These are phyloP conservation scores for Hemileccinum impolitum DNA, from an alignment of 768 basidiomycete genomes.

Conservation along the genomic window DNA sequence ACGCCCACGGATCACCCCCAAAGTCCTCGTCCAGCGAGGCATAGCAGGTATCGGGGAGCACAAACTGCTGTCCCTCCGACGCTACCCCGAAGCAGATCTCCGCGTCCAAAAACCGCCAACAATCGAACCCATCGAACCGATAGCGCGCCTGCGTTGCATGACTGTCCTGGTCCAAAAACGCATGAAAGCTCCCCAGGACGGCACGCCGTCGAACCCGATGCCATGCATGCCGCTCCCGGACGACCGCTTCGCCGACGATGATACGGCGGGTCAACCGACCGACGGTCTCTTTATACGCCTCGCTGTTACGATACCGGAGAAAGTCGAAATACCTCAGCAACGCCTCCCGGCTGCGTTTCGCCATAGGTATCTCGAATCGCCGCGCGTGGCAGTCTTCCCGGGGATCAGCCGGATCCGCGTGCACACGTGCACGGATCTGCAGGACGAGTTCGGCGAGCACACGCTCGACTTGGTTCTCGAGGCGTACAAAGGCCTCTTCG, in stretches of 20 bases:
- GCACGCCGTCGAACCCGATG: constrained; percentile 28
- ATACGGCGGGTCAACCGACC: constrained; percentile 22
- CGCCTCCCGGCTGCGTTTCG: constrained; percentile 31
- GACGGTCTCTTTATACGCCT: constrained; percentile 42
- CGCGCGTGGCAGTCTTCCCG: background rate
- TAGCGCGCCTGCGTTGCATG: background rate
- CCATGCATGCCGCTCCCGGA: constrained; percentile 21
- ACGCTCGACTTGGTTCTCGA: constrained; percentile 42
- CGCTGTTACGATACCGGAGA: constrained; percentile 55
- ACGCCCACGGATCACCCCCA: constrained; percentile 27
- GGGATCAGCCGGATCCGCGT: background rate
- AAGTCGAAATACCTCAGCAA: constrained; percentile 52
- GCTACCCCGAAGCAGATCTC: constrained; percentile 56
- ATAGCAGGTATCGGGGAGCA: constrained; percentile 52
- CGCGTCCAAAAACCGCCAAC: constrained; percentile 46
- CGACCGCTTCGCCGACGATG: constrained; percentile 20
- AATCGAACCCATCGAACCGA: constrained; percentile 33
- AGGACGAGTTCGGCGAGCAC: constrained; percentile 36
- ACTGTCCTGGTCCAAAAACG: constrained; percentile 24
- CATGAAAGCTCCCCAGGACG: constrained; percentile 25
- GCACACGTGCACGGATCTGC: constrained; percentile 20
- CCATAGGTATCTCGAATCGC: constrained; percentile 20
- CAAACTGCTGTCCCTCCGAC: constrained; percentile 52
- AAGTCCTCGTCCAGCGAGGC: constrained; percentile 51
- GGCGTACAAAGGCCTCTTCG: constrained; percentile 39